Percentiles rank a stretch among this genome's conserved stretches.
Evolutionary conservation across 192 early-diverging fungal species (phyloP).

Genomic region (Backusella australiensis): DNA sequence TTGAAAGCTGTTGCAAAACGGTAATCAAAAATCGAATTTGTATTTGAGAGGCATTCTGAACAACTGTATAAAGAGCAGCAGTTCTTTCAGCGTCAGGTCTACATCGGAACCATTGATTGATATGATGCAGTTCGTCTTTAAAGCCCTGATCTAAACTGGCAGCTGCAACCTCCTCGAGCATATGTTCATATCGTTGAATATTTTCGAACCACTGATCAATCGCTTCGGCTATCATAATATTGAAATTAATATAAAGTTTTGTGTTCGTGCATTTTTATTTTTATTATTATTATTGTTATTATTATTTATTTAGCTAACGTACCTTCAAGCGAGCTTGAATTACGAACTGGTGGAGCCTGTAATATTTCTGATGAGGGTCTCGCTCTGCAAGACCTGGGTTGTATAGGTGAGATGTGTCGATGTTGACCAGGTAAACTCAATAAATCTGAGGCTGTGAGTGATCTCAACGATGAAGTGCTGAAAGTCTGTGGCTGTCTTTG

Average conservation of each 20-base stretch:
- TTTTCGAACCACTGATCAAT: conserved; percentile 93
- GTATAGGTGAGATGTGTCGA: background rate
- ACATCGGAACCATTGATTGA: conserved; percentile 94
- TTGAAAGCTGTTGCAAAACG: conserved; percentile 88
- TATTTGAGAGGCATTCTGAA: conserved; percentile 87
- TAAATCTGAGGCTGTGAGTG: conserved; percentile 26
- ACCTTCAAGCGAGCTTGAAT: conserved; percentile 13
- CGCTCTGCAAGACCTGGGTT: background rate
- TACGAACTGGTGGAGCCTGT: conserved; percentile 8
- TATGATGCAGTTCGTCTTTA: conserved; percentile 86
- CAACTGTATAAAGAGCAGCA: conserved; percentile 86
- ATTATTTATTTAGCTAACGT: background rate
- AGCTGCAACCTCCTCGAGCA: conserved; percentile 87
- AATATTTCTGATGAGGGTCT: conserved; percentile 30
- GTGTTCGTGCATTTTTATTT: background rate
- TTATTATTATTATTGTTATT: background rate
- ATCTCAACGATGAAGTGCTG: background rate
- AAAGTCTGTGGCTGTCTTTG: conserved; percentile 8
- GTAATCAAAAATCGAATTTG: conserved; percentile 95
- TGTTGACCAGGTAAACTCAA: conserved; percentile 14
- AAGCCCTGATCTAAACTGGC: conserved; percentile 80
- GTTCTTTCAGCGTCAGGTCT: conserved; percentile 89
- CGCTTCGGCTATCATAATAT: conserved; percentile 46
- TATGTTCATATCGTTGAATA: conserved; percentile 86
- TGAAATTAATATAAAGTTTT: background rate